These are phyloP conservation scores for Picea glauca DNA, from an alignment of 75 land plant genomes.

Conservation along the genomic window DNA sequence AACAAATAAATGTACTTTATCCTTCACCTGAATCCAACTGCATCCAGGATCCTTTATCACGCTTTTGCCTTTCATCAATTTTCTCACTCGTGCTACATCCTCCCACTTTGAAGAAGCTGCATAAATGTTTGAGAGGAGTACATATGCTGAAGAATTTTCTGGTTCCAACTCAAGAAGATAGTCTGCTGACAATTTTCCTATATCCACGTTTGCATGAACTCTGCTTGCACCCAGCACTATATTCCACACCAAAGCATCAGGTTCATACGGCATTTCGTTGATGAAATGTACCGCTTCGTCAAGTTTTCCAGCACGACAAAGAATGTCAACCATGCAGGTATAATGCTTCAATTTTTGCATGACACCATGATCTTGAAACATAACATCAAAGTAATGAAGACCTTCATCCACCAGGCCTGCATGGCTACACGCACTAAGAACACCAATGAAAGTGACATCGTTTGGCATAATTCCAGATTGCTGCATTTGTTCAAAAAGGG, in stretches of 20 bases:
- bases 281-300: conserved; percentile 11
- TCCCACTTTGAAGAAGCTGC: background rate
- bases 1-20: background rate
- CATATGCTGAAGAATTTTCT: conserved; percentile 10
- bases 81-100: background rate
- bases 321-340: conserved; percentile 25
- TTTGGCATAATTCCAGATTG: conserved; percentile 19
- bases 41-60: background rate
- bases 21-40: conserved; percentile 2
- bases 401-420: conserved; percentile 9
- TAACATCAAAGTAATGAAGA: conserved; percentile 1
- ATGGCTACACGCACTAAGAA: conserved; percentile 30
- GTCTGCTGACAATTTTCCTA: conserved; percentile 7
- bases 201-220: conserved; percentile 1
- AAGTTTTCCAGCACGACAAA: conserved; percentile 15
- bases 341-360: conserved; percentile 12
- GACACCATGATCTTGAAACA: conserved; percentile 8
- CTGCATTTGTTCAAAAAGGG: conserved; percentile 26
- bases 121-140: background rate
- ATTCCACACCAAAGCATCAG: conserved; percentile 17
- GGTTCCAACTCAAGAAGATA: background rate
- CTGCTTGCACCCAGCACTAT: conserved; percentile 18
- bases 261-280: conserved; percentile 4
- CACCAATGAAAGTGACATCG: conserved; percentile 17
- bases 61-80: background rate